Evolutionary conservation across 345 rosid species (phyloP), one percentile per base, ranked within the genome.

Genomic region (Boechera divaricarpa): DNA sequence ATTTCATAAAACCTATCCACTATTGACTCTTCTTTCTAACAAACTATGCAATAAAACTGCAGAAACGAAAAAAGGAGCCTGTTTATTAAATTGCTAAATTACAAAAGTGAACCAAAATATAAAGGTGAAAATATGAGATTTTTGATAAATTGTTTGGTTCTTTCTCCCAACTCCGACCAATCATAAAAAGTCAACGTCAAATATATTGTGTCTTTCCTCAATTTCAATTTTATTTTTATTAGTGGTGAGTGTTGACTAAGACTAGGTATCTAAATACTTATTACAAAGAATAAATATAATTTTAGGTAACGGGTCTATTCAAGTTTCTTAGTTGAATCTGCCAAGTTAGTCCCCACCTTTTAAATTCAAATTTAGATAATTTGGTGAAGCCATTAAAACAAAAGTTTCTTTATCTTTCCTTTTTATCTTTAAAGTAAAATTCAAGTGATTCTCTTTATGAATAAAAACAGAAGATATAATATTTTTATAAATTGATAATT

Each of bases 291-390:
- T 59, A 38, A 36, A 8, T 75, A 53, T 45, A 16, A 33, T 51
- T 36, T 56, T 67, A 41, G 81, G 77, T 73, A 54, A 67, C 59
- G 57, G 73, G 77, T 77, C 81, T 71, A 77, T 71, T 77, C 31
- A 57, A 10, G 54, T 54, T 69, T 52, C 69, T 60, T 69, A 21
- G 48, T 8, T 64, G 54, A 45, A 56, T 45, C 61, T 36, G 12
- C 24, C 52, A 71, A 77, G 63, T 56, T 65, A 64, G 33, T 48
- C 74, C 77, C 53, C 81, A 71, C 73, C 16, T 72, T 78, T 60
- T 64, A 67, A 60, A 60, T 73, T 73, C 52, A 67, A 73, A 69
- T 44, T 73, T 38, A 7, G 66, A 70, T 70, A 36, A 63, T 42
- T 60, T 57, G 67, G 68, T 78, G 54, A 72, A 62, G 63, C 72